phyloP scores from a whole-genome alignment of 139 green algal species.

The Chlorella sp. region DNA sequence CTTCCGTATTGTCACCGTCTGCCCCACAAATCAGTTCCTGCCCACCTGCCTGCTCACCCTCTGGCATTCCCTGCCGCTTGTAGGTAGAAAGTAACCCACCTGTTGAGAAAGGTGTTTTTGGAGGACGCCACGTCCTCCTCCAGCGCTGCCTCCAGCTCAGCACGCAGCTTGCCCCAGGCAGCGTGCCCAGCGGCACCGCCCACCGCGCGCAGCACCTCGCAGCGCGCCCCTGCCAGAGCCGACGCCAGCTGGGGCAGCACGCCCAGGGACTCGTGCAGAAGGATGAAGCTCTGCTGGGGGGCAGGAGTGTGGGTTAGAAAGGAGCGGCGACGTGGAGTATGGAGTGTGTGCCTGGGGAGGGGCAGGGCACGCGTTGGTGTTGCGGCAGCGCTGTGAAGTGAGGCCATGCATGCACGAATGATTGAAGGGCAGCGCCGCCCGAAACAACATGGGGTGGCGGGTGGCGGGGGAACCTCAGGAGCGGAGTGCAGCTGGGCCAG shows the following conservation, averaged over 20 bases:
- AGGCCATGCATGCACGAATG: too few relatives aligned
- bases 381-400: too few relatives aligned
- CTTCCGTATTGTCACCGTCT: too few relatives aligned
- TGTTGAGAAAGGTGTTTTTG: conserved; percentile 67
- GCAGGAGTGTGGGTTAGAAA: not conserved
- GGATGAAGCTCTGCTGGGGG: conserved; percentile 50
- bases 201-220: conserved; percentile 54
- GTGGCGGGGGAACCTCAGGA: too few relatives aligned
- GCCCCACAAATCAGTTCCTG: too few relatives aligned
- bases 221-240: conserved; percentile 42
- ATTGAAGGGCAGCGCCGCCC: too few relatives aligned
- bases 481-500: too few relatives aligned
- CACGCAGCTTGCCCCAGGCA: conserved; percentile 44
- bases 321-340: not conserved
- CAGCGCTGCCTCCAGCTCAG: conserved; percentile 51
- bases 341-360: not conserved
- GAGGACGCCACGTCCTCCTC: conserved; percentile 67
- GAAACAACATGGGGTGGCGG: too few relatives aligned
- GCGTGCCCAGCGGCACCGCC: conserved; percentile 33
- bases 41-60: not conserved
- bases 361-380: too few relatives aligned
- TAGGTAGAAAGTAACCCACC: not conserved
- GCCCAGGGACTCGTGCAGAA: conserved; percentile 60
- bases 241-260: conserved; percentile 53
- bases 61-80: too few relatives aligned